Base-by-base conservation (phyloP, 495 filamentous ascomycete species). In the Lasiosphaeria miniovina region DNA sequence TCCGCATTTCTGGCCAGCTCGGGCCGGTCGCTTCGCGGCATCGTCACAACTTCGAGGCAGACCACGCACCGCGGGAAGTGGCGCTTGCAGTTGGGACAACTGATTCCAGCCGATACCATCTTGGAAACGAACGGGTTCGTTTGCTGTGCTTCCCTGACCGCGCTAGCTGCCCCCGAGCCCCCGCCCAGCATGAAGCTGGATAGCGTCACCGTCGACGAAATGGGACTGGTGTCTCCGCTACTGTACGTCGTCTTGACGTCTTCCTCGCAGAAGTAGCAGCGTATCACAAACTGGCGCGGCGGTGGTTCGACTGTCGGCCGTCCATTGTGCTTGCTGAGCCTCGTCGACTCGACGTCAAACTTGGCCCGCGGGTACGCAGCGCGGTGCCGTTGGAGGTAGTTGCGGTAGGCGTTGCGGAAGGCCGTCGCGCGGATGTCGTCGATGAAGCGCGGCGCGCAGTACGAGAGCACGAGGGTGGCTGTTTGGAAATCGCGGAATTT, bases 401-500 rank as follows among this genome's bases (percentile, higher is more conserved):
- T 78, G 38, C 92, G 82, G 74, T 98, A 98, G 31, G 83, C 86
- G 61, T 86, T 86, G 48, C 91, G 89, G 89, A 93, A 96, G 40
- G 86, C 80, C 5, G 82, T 79, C 62, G 90, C 90, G 61, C 89
- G 86, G 36, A 86, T 70, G 67, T 94, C 88, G 67, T 86, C 83
- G 71, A 96, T 84, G 73, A 93, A 95, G 9, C 86, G 84, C 0
- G 95, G 93, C 31, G 86, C 83, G 54, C 89, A 88, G 65, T 90
- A 85, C 51, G 90, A 88, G 67, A 94, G 85, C 50, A 93, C 86
- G 0, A 98, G 80, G 1, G 92, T 87, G 3, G 95, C 88, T 0
- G 94, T 96, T 72, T 98, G 94, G 4, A 93, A 80, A 70, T 98
- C 94, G 61, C 85, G 82, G 72, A 88, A 96, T 52, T 91, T 93